phyloP scores from a whole-genome alignment of 2,329 filamentous ascomycete species.

The Stemphylium vesicarium region DNA sequence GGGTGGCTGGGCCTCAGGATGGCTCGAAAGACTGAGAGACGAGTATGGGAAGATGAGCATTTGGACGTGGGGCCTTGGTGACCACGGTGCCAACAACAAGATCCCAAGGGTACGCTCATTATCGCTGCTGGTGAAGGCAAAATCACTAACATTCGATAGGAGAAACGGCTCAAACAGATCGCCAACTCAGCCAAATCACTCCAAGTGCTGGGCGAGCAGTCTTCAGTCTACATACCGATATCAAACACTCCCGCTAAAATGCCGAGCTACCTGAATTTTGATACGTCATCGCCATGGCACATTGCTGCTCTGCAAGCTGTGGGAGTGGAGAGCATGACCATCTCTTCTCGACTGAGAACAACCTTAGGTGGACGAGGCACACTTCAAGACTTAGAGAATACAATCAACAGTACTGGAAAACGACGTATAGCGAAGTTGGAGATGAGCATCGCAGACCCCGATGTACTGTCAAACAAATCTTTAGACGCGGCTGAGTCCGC shows the following conservation, averaged over 20 bases:
- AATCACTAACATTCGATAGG: slow-evolving; percentile 49
- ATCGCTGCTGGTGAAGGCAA: neutral
- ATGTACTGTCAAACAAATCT: slow-evolving; percentile 35
- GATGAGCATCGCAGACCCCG: slow-evolving; percentile 64
- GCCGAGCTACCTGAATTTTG: slow-evolving; percentile 65
- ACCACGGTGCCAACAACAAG: slow-evolving; percentile 48
- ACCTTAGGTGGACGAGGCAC: slow-evolving; percentile 54
- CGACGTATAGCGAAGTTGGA: slow-evolving; percentile 78
- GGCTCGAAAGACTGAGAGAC: slow-evolving; percentile 74
- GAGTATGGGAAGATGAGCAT: slow-evolving; percentile 88
- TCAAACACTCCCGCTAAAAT: slow-evolving; percentile 62
- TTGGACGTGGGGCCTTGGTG: slow-evolving; percentile 86
- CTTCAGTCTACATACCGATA: slow-evolving; percentile 80
- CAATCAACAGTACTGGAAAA: slow-evolving; percentile 76
- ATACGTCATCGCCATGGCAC: slow-evolving; percentile 76
- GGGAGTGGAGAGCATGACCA: slow-evolving; percentile 77
- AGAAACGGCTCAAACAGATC: slow-evolving; percentile 68
- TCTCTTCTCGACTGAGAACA: slow-evolving; percentile 73
- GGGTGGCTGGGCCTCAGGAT: slow-evolving; percentile 55
- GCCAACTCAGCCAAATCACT: slow-evolving; percentile 78
- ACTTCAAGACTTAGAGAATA: slow-evolving; percentile 68
- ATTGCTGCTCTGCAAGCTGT: slow-evolving; percentile 76
- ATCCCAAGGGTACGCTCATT: slow-evolving; percentile 51
- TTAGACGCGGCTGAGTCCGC: slow-evolving; percentile 30
- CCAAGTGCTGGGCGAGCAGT: slow-evolving; percentile 70